Base-by-base conservation (phyloP, 257 asterid genomes). In the Orobanche coerulescens region DNA sequence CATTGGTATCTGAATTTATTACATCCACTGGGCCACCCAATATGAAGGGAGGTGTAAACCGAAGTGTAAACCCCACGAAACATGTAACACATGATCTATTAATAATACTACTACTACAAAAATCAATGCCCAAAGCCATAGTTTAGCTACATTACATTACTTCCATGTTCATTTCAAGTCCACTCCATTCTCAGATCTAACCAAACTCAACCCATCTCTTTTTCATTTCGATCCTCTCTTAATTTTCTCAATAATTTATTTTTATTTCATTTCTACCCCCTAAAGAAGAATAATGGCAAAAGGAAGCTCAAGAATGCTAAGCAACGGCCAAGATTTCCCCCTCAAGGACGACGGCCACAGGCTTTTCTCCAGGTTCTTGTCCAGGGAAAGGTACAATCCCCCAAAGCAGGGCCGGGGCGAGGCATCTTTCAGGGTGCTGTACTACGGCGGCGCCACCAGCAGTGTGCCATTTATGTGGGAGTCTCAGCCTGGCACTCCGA, bases 401-500 rank as follows among this genome's bases (percentile, higher is more conserved):
- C 42, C 75, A 1, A 48, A 68, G 74, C 62, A 50, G n/a, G 75
- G n/a, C n/a, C n/a, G n/a, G n/a, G n/a, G 63, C 1, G 91, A 82
- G 48, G 53, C 87, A 3, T 79, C 92, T 15, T 78, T 78, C 71
- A 44, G 87, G 64, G 82, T 79, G 36, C 58, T 75, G 66, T 85
- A 82, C 82, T 88, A 83, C 64, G 94, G 81, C 19, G 92, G 80
- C 20, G 78, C 83, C 46, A 28, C 81, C 18, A 84, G 94, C 11
- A 62, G 90, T 0, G 78, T 88, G 42, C 96, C 96, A 0, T 88
- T 88, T 77, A 5, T 37, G 48, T 88, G 96, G 96, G 96, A 88
- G 53, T 85, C 96, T 9, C 76, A 65, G 73, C 96, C 96, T 25
- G 96, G 96, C 0, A 88, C 96, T 36, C 96, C 96, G 0, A 85